Base-by-base conservation (phyloP, 257 asterid species). In the Dorcoceras hygrometricum region DNA sequence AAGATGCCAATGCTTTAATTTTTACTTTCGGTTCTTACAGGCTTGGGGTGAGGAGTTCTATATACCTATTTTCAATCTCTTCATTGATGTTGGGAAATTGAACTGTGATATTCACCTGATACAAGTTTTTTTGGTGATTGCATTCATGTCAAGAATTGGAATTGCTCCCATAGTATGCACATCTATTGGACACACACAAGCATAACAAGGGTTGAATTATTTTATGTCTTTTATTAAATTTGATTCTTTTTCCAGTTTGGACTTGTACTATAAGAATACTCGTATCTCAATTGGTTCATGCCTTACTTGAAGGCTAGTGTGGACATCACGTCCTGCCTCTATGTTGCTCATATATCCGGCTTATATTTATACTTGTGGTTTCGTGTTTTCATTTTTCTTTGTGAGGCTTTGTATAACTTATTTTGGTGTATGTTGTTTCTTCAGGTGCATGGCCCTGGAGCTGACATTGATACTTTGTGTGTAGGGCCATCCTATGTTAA, bases 1-100 rank as follows among this genome's bases (percentile, higher is more conserved):
- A 90, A 81, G 97, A 88, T 72, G 96, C 99, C 68, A 94, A 88
- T 77, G 95, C 97, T 12, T 83, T 81, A 32, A 81, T 94, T 65
- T 79, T 87, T 32, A 94, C 99, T 11, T 94, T 94, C 77, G 99
- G 99, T 73, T 94, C 99, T 75, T 88, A 94, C 74, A 83, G 95
- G 31, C 95, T 94, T 25, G 99, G 99, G 73, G 99, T 94, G 80
- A 83, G 85, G 36, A 67, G 29, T 69, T 67, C 32, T 65, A 25
- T 39, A 48, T 62, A 24, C n/a, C 19, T 68, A 24, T 62, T 51
- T 72, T 43, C 18, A 19, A 0, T 8, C 1, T 56, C n/a, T n/a
- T 58, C 46, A 25, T 24, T 54, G 59, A 22, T 57, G 27, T 48
- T 25, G 24, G 14, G 51, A 14, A 22, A n/a, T 29, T 48, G 20